phyloP scores from a whole-genome alignment of 805 yeast genomes.

The Kluyveromyces nonfermentans region DNA sequence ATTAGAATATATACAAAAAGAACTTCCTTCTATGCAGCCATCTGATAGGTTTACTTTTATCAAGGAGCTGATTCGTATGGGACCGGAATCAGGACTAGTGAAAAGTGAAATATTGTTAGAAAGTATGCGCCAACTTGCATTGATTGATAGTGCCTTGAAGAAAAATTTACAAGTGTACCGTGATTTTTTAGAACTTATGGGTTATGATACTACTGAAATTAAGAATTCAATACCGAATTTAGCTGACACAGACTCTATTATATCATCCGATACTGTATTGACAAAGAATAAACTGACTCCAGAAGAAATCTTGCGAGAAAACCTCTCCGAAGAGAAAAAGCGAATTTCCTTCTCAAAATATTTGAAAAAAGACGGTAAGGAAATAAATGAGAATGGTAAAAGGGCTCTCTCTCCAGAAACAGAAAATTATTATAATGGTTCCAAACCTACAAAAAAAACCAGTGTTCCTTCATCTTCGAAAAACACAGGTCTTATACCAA shows the following conservation, averaged over 20 bases:
- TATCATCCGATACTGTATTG: neutral
- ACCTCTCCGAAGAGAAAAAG: conserved; percentile 16
- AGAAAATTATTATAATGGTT: neutral
- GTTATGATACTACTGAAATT: conserved; percentile 13
- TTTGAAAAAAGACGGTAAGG: conserved; percentile 22
- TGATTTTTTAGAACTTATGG: conserved; percentile 14
- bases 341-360: conserved; percentile 29
- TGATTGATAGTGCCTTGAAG: conserved; percentile 17
- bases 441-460: neutral
- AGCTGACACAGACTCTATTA: neutral
- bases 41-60: conserved; percentile 22
- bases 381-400: conserved; percentile 12
- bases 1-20: conserved; percentile 15
- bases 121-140: conserved; percentile 16
- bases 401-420: conserved; percentile 6
- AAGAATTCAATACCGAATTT: conserved; percentile 3
- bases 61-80: conserved; percentile 13
- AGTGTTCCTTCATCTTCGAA: too few species aligned
- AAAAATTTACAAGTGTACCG: conserved; percentile 21
- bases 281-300: neutral
- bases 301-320: neutral
- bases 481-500: neutral
- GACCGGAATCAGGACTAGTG: conserved; percentile 2
- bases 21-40: conserved; percentile 17
- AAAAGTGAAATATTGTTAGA: conserved; percentile 10